phyloP scores from a whole-genome alignment of 495 filamentous ascomycete genomes.

The Penicillium canariense region DNA sequence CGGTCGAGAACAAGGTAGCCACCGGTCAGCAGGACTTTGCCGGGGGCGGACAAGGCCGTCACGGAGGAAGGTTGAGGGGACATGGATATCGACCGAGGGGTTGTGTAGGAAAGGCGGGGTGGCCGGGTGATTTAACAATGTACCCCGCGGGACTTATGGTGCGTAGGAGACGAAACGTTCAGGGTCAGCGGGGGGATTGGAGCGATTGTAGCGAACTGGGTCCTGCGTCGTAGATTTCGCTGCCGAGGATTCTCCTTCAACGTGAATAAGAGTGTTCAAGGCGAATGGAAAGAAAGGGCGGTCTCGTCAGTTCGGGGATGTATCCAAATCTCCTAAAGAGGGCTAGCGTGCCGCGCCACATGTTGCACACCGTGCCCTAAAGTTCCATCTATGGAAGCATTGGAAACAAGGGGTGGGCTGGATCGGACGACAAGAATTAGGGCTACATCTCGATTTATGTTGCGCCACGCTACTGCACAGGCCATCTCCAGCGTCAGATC shows the following conservation, averaged over 20 bases:
- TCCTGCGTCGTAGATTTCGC: neutral
- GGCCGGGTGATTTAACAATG: constrained; percentile 4
- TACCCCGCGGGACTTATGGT: constrained; percentile 6
- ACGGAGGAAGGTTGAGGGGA: constrained; percentile 21
- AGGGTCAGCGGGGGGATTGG: neutral
- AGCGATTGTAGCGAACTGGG: neutral
- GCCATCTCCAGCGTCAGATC: too few species aligned
- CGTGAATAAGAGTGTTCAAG: too few species aligned
- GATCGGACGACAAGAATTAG: too few species aligned
- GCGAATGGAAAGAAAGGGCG: neutral
- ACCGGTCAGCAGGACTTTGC: constrained; percentile 91
- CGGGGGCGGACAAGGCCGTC: constrained; percentile 82
- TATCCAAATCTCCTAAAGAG: constrained; percentile 28
- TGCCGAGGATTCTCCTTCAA: neutral
- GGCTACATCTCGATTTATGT: too few species aligned
- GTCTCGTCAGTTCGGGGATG: constrained; percentile 13
- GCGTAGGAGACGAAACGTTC: neutral
- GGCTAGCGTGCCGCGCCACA: constrained; percentile 15
- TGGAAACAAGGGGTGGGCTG: neutral
- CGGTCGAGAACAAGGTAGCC: constrained; percentile 94
- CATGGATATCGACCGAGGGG: constrained; percentile 13
- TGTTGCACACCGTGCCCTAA: neutral
- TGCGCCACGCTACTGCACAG: too few species aligned
- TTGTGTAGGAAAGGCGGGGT: constrained; percentile 17
- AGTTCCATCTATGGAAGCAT: neutral